phyloP scores from a whole-genome alignment of 495 filamentous ascomycete species.

The Penicillium paradoxum region DNA sequence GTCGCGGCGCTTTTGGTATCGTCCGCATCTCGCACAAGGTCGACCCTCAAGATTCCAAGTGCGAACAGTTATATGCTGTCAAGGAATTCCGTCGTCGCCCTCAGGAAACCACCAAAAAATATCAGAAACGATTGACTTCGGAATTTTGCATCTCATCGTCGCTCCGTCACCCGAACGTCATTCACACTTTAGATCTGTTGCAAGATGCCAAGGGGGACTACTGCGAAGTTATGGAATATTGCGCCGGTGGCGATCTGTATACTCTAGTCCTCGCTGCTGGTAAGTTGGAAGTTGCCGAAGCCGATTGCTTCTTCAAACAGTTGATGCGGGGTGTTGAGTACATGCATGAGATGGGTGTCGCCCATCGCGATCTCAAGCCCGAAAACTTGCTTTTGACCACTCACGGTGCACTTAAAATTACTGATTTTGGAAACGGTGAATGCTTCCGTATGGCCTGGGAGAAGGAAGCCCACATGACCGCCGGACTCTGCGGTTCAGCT shows the following conservation, averaged over 20 bases:
- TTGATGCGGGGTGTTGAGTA: constrained; percentile 99
- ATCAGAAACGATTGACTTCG: constrained; percentile 95
- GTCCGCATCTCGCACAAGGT: constrained; percentile 98
- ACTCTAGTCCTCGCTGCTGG: constrained; percentile 87
- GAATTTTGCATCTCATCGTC: constrained; percentile 99
- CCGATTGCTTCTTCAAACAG: constrained; percentile 99
- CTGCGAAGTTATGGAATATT: constrained; percentile 99
- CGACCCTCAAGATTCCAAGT: constrained; percentile 68
- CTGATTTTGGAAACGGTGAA: constrained; percentile 98
- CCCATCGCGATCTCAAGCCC: constrained; percentile 94
- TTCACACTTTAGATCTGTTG: constrained; percentile 92
- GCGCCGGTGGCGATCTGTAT: constrained; percentile 94
- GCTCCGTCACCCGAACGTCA: constrained; percentile 94
- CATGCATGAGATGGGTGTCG: constrained; percentile 99
- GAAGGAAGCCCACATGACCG: constrained; percentile 95
- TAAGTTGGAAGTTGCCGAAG: constrained; percentile 88
- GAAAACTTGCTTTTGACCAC: constrained; percentile 95
- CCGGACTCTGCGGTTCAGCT: constrained; percentile 89
- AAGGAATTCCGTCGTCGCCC: constrained; percentile 96
- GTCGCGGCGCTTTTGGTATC: constrained; percentile 95
- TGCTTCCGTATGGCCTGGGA: constrained; percentile 99
- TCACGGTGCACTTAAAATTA: constrained; percentile 94
- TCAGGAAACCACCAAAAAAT: constrained; percentile 91
- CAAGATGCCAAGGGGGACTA: constrained; percentile 97
- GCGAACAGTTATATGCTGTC: constrained; percentile 92